These are phyloP conservation scores for Acacia confusa DNA, from an alignment of 306 rosid genomes.

Conservation along the genomic window DNA sequence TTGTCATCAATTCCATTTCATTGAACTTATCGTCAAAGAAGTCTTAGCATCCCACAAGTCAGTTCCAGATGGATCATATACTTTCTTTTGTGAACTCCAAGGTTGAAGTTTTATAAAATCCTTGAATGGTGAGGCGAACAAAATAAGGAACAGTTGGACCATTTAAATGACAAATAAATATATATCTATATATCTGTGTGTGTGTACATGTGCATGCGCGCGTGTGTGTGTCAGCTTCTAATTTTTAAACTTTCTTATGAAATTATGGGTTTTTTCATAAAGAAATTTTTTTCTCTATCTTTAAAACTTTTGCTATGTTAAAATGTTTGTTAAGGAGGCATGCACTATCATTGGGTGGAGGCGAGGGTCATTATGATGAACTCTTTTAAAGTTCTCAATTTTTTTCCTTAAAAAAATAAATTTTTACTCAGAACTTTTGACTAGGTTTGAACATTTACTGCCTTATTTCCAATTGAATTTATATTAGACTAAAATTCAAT, in stretches of 20 bases:
- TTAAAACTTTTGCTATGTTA: constrained; percentile 16
- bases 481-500: constrained; percentile 10
- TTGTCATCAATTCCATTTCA: not conserved
- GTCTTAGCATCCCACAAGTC: not conserved
- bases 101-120: constrained; percentile 8
- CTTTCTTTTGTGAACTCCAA: constrained; percentile 8
- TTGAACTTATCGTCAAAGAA: not conserved
- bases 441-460: constrained; percentile 2
- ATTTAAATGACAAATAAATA: not conserved
- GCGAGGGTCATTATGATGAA: constrained; percentile 10
- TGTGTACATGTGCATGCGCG: no score
- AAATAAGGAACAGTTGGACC: not conserved
- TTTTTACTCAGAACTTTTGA: constrained; percentile 13
- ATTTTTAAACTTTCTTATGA: constrained; percentile 16
- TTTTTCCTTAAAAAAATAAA: not conserved
- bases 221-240: constrained; percentile 16
- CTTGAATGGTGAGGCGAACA: constrained; percentile 3
- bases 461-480: constrained; percentile 17
- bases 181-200: not conserved
- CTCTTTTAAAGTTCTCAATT: not conserved
- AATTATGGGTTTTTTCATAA: constrained; percentile 2
- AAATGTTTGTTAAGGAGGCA: constrained; percentile 21
- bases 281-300: constrained; percentile 21
- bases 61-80: not conserved
- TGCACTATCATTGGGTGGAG: constrained; percentile 5